Percentiles rank a stretch among this genome's conserved stretches.
Evolutionary conservation across 1,284 basidiomycete species (phyloP).

Genomic region (Ustilago nuda): DNA sequence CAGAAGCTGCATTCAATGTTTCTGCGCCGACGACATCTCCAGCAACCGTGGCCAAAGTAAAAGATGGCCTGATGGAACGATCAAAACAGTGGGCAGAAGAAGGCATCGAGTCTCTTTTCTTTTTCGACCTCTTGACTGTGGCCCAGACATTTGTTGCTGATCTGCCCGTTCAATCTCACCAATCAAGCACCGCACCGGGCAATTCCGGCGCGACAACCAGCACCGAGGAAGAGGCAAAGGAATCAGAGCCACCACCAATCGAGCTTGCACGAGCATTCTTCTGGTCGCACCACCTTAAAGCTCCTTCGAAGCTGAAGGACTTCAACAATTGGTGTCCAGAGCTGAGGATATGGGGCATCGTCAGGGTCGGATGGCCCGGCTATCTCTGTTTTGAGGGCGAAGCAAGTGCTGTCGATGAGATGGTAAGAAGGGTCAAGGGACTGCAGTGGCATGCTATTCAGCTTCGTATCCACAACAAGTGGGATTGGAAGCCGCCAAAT

Average conservation of each 20-base stretch:
- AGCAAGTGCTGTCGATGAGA: conserved; percentile 43
- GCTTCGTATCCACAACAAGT: conserved; percentile 31
- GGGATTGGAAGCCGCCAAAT: conserved; percentile 13
- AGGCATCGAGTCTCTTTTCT: conserved; percentile 35
- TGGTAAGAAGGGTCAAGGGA: conserved; percentile 49
- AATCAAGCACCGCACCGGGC: neutral
- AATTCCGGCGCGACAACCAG: neutral
- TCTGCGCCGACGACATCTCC: conserved; percentile 22
- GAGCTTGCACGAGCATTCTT: conserved; percentile 40
- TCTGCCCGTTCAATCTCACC: neutral
- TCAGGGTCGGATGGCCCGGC: conserved; percentile 56
- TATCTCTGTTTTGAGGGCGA: conserved; percentile 59
- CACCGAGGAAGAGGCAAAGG: neutral
- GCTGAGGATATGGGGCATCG: conserved; percentile 49
- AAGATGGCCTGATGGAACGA: conserved; percentile 8
- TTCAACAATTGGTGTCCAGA: conserved; percentile 54
- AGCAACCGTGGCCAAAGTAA: conserved; percentile 5
- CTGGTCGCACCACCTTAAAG: conserved; percentile 55
- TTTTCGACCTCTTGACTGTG: conserved; percentile 43
- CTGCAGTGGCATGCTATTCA: conserved; percentile 57
- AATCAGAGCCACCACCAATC: neutral
- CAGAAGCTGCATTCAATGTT: conserved; percentile 26
- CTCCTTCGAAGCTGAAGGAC: conserved; percentile 54
- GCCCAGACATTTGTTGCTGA: conserved; percentile 33
- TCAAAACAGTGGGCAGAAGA: conserved; percentile 27